A percentile compares a stretch with the other conserved stretches of the same genome.
These are phyloP conservation scores for Aspergillus bertholletiae DNA, from an alignment of 495 filamentous ascomycete genomes.

Conservation along the genomic window DNA sequence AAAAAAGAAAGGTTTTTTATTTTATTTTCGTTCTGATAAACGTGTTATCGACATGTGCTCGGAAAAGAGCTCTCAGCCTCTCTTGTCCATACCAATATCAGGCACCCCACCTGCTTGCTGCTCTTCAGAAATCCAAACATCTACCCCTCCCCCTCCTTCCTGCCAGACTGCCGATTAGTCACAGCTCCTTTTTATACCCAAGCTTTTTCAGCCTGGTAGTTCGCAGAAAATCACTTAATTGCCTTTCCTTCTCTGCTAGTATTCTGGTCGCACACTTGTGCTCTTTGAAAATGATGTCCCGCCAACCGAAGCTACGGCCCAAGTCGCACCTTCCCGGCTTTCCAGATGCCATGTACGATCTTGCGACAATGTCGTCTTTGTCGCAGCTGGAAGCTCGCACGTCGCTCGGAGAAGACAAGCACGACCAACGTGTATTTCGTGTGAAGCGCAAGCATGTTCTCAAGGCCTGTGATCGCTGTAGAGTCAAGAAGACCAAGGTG, in stretches of 20 bases:
- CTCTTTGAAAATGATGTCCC: constrained; percentile 28
- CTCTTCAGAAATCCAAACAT: constrained; percentile 9
- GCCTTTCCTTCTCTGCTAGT: constrained; percentile 2
- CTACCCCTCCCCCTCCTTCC: constrained; percentile 20
- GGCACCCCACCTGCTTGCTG: constrained; percentile 15
- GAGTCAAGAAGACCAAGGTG: constrained; percentile 49
- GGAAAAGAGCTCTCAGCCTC: constrained; percentile 15
- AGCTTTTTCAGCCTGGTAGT: constrained; percentile 1
- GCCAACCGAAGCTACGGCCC: constrained; percentile 42
- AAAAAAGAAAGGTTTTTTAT: too few relatives aligned
- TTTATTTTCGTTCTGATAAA: constrained; percentile 8
- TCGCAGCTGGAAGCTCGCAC: constrained; percentile 32
- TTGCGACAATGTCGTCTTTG: constrained; percentile 28
- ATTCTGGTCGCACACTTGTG: background rate
- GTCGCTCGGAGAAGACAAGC: constrained; percentile 34
- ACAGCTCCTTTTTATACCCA: constrained; percentile 3
- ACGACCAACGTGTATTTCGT: constrained; percentile 44
- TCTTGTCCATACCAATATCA: constrained; percentile 11
- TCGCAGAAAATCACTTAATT: constrained; percentile 4
- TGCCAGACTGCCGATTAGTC: constrained; percentile 11
- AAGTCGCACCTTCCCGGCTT: constrained; percentile 37
- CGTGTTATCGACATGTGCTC: constrained; percentile 19
- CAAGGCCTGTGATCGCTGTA: constrained; percentile 47
- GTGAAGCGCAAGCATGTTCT: constrained; percentile 49
- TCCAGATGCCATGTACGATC: constrained; percentile 36